These are phyloP conservation scores for Butyriboletus loyo DNA, from an alignment of 768 basidiomycete genomes.

Conservation along the genomic window DNA sequence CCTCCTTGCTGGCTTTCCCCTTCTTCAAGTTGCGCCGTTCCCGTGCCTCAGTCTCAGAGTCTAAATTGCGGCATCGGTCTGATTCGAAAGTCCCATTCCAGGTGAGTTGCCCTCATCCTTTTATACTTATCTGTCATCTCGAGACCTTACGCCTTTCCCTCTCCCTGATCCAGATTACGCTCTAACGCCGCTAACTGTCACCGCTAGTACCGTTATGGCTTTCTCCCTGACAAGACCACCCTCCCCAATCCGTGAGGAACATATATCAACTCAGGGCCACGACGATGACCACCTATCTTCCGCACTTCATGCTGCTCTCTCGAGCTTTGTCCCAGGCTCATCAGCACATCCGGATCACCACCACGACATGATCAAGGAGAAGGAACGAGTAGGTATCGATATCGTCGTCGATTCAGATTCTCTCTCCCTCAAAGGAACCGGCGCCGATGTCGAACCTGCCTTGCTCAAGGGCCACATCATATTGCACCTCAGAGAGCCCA, in stretches of 20 bases:
- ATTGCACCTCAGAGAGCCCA: slow-evolving; percentile 76
- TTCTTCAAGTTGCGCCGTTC: not conserved
- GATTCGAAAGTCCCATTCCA: slow-evolving; percentile 7
- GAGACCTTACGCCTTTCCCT: not conserved
- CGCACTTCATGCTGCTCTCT: slow-evolving; percentile 39
- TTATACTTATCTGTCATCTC: slow-evolving; percentile 2
- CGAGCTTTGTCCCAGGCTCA: slow-evolving; percentile 24
- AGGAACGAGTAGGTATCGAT: slow-evolving; percentile 59
- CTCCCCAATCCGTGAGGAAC: slow-evolving; percentile 26
- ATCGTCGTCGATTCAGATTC: slow-evolving; percentile 71
- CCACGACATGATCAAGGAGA: slow-evolving; percentile 44
- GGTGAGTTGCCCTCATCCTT: not conserved
- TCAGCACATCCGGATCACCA: slow-evolving; percentile 22
- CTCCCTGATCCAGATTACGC: slow-evolving; percentile 5
- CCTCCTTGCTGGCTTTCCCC: not conserved
- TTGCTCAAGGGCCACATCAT: slow-evolving; percentile 78
- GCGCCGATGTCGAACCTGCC: slow-evolving; percentile 80
- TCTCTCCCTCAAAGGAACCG: slow-evolving; percentile 73
- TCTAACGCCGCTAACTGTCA: slow-evolving; percentile 7
- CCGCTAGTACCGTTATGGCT: slow-evolving; percentile 27
- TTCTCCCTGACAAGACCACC: slow-evolving; percentile 34
- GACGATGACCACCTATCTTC: slow-evolving; percentile 36
- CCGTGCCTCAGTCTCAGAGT: not conserved
- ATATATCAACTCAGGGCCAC: slow-evolving; percentile 22
- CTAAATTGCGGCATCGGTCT: not conserved